These are phyloP conservation scores for Ceratocystis variospora DNA, from an alignment of 2,329 filamentous ascomycete genomes.

Conservation along the genomic window DNA sequence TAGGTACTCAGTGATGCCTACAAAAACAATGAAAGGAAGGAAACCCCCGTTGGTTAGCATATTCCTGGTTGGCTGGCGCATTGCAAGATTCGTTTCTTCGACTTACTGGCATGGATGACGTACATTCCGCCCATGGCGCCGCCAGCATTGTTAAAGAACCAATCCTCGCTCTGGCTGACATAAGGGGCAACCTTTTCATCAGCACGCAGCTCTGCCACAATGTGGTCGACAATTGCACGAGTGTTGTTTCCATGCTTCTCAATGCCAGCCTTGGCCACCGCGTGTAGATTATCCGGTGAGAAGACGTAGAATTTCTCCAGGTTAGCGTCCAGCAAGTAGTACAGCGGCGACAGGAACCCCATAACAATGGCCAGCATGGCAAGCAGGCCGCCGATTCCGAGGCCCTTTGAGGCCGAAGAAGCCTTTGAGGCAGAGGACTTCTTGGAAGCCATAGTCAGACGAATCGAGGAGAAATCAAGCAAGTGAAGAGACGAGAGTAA, in stretches of 20 bases:
- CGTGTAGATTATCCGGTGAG: conserved; percentile 51
- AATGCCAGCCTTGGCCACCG: conserved; percentile 53
- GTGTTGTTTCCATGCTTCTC: conserved; percentile 63
- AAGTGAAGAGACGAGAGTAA: conserved; percentile 1
- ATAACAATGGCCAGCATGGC: conserved; percentile 40
- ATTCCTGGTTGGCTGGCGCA: not conserved
- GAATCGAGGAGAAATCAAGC: conserved; percentile 1
- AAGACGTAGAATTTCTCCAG: conserved; percentile 63
- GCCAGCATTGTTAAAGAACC: conserved; percentile 85
- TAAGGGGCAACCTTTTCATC: conserved; percentile 34
- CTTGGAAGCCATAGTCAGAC: conserved; percentile 9
- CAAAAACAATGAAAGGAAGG: not conserved
- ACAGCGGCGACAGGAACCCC: conserved; percentile 39
- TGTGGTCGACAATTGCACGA: conserved; percentile 50
- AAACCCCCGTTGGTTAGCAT: conserved; percentile 11
- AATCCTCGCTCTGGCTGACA: conserved; percentile 62
- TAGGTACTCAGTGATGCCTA: conserved; percentile 71
- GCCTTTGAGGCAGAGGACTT: conserved; percentile 7
- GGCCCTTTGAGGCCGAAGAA: conserved; percentile 15
- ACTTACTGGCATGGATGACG: conserved; percentile 69
- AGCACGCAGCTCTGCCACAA: conserved; percentile 51
- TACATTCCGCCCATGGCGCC: conserved; percentile 89
- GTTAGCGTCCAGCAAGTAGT: conserved; percentile 45
- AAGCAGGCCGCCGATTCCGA: conserved; percentile 29
- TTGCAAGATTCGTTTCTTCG: not conserved